Evolutionary conservation across 345 rosid species (phyloP).

Genomic region (Bruguiera parviflora): DNA sequence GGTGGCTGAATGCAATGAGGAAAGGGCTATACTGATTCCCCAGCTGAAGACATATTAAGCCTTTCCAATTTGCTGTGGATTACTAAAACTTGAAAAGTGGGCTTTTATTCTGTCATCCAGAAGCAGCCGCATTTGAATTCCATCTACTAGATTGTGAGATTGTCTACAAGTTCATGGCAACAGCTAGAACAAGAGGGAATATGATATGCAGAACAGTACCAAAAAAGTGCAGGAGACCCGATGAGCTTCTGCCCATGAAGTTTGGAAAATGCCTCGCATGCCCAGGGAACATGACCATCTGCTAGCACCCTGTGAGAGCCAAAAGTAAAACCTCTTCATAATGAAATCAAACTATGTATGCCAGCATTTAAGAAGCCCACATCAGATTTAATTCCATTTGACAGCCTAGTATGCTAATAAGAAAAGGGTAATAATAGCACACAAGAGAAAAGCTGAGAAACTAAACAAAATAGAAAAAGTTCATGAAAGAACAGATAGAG

Average conservation of each 20-base stretch:
- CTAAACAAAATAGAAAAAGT: too few relatives aligned
- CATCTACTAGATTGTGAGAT: neutral
- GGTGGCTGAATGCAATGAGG: too few relatives aligned
- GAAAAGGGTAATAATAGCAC: neutral
- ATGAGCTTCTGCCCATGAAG: slow-evolving; percentile 21
- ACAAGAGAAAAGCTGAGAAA: neutral
- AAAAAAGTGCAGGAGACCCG: slow-evolving; percentile 23
- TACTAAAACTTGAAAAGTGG: too few relatives aligned
- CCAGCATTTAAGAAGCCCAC: neutral
- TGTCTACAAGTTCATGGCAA: neutral
- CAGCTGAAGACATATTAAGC: too few relatives aligned
- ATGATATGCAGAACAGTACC: slow-evolving; percentile 8
- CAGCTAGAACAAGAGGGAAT: too few relatives aligned
- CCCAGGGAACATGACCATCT: slow-evolving; percentile 31
- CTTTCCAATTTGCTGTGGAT: too few relatives aligned
- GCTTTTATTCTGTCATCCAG: too few relatives aligned
- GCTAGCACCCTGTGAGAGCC: slow-evolving; percentile 25
- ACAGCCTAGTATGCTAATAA: neutral
- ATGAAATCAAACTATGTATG: neutral
- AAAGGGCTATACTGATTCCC: too few relatives aligned
- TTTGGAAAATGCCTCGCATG: slow-evolving; percentile 33
- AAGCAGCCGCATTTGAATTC: too few relatives aligned
- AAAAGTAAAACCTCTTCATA: neutral
- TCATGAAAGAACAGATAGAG: neutral
- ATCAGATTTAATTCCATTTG: neutral